Evolutionary conservation across 2,329 filamentous ascomycete genomes (phyloP), one percentile per base, ranked within the genome.

Genomic region (Fusarium sp.): DNA sequence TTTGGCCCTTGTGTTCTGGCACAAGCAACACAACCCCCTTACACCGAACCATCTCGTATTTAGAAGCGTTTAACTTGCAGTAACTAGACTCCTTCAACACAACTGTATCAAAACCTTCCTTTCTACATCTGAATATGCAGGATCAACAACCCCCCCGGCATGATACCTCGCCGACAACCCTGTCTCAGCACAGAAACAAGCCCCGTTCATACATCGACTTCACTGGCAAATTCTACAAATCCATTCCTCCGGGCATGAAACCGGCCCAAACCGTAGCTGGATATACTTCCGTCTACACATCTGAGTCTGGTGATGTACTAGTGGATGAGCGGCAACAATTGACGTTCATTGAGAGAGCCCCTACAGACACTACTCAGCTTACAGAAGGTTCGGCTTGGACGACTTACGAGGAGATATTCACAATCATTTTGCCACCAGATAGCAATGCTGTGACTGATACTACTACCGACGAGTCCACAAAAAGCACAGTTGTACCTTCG

Each of bases 141-240:
- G n/a, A n/a, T n/a, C n/a, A n/a, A n/a, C n/a, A n/a, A n/a, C n/a
- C n/a, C n/a, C n/a, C n/a, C n/a, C n/a, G n/a, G n/a, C n/a, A n/a
- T n/a, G n/a, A n/a, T n/a, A n/a, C n/a, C n/a, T n/a, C 49, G 2
- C 0, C 49, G 12, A 23, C 21, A 41, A 7, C 18, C 1, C 1
- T n/a, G 19, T 2, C 49, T 6, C 23, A 26, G 21, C 23, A 41
- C 31, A 41, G 19, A 23, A 51, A 51, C 6, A 26, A 51, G 4
- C 30, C 49, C 14, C 49, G 34, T 21, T 52, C 49, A 21, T 52
- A 41, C 13, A 2, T 52, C 13, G 34, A 52, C 5, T 0, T 4
- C 2, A 11, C 13, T 9, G 34, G 49, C 4, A 21, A 41, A 1
- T 7, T 52, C 2, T 52, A 41, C 13, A 7, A 12, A 4, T 21